Base-by-base conservation (phyloP, 2,329 filamentous ascomycete genomes). In the Acarospora socialis region DNA sequence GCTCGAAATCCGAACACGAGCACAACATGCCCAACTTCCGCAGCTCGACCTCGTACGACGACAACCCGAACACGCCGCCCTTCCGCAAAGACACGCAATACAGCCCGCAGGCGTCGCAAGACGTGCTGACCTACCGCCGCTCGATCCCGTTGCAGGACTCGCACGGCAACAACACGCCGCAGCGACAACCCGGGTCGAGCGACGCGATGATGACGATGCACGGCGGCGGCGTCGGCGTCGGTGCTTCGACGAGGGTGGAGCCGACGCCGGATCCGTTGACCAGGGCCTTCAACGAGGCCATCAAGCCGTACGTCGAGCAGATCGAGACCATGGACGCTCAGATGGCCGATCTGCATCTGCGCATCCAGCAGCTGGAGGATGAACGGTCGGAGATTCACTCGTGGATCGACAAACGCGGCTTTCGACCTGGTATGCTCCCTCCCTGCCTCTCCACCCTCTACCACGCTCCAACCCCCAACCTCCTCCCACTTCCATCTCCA, bases 351-450 rank as follows among this genome's bases (percentile, higher is more conserved):
- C 47, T 66, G 48, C 55, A 59, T 39, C 49, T 54, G 7, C 66
- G 61, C 51, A 53, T 68, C 31, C 61, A 66, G 47, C 55, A 61
- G 46, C 48, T 68, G 39, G 63, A 68, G 50, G 51, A 56, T 39
- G 61, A 67, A 55, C 53, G 63, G 39, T 53, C 54, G 17, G 64
- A 68, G 37, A 59, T 68, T 20, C 61, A 66, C 47, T 55, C 58
- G 29, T 68, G 64, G 64, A 68, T 68, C 34, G 64, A 68, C 52
- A 68, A 68, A 55, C 54, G 64, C 23, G 64, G 64, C 14, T 44
- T 68, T 30, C 51, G 64, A 46, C 64, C 64, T 39, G 64, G 64
- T 67, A 51, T n/a, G n/a, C n/a, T n/a, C n/a, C n/a, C n/a, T n/a
- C n/a, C n/a, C n/a, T 10, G 14, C 17, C 9, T 12, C 15, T 22